Evolutionary conservation across 208 protist genomes (phyloP), one percentile per base, ranked within the genome.

Genomic region (Porcisia hertigi): DNA sequence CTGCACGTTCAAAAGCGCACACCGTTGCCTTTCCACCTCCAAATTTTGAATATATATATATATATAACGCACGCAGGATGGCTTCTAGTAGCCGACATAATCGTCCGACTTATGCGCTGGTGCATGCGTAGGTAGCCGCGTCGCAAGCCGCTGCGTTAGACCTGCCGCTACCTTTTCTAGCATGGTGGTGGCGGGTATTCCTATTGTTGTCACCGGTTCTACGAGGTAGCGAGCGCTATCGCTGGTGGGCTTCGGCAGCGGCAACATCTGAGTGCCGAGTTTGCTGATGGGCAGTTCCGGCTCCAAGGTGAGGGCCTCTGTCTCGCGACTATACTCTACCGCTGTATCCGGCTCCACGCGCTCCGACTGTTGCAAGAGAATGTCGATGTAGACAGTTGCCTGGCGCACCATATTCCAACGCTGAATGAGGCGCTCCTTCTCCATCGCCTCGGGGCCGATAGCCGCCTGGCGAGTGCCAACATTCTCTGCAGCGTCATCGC

Each of bases 321-420:
- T 90, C 76, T 94, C 88, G 49, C 80, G 73, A 74, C 87, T 93
- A 79, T 91, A 95, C 79, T 87, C 86, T 57, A 93, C 90, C 55
- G 71, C 59, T 23, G 88, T 89, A 60, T 90, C 71, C 41, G 75
- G 66, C 71, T 90, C 88, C 43, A 97, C 89, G 23, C 79, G 69
- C 77, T 97, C 88, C 41, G 87, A 86, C 67, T 89, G 87, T 79
- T 97, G 92, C 16, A 95, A 73, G 43, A 89, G 73, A 65, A 97
- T 87, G 77, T 97, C 92, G n/a, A 89, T 77, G 67, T 95, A 95
- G 53, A 84, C 83, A 14, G 83, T 87, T 14, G 81, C 75, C 76
- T 91, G 85, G 1, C 89, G 84, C 71, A 94, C 85, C 43, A 80
- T 81, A 54, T 82, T 81, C 86, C 86, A 94, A 36, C 84, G 82